Evolutionary conservation across 371 early-diverging fungal genomes (phyloP).

Genomic region (Mortierella polycephala): DNA sequence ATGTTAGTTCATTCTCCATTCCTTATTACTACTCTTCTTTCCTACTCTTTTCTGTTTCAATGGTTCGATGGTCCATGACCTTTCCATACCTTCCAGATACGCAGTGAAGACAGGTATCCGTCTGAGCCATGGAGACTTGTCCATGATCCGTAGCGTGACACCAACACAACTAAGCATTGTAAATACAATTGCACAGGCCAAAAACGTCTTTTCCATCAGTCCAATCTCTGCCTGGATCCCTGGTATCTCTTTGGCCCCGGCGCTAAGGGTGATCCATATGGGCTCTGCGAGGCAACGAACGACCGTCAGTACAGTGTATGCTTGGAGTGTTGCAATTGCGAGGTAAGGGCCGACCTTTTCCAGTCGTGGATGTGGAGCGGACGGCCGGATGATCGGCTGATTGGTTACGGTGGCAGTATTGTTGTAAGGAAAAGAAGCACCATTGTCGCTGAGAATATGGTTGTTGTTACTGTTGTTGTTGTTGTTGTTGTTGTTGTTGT

Average conservation of each 20-base stretch:
- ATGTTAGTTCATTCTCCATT: too few species aligned
- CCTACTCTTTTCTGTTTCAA: too few species aligned
- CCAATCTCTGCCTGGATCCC: slow-evolving; percentile 11
- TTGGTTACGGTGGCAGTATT: not conserved
- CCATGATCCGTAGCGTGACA: slow-evolving; percentile 43
- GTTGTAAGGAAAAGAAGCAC: slow-evolving; percentile 6
- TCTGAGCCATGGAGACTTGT: slow-evolving; percentile 28
- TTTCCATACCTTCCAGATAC: slow-evolving; percentile 38
- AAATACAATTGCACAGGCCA: slow-evolving; percentile 42
- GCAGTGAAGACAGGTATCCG: slow-evolving; percentile 33
- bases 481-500: not conserved
- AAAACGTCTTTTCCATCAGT: slow-evolving; percentile 27
- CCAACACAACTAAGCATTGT: slow-evolving; percentile 43
- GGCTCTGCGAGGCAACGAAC: slow-evolving; percentile 45
- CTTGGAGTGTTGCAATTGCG: slow-evolving; percentile 29
- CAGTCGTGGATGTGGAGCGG: slow-evolving; percentile 26
- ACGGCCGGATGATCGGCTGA: too few species aligned
- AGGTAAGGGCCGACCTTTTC: slow-evolving; percentile 32
- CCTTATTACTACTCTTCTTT: too few species aligned
- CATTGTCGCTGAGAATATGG: too few species aligned
- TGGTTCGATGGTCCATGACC: too few species aligned
- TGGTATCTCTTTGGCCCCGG: slow-evolving; percentile 17
- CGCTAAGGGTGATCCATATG: slow-evolving; percentile 26
- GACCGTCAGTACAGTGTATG: slow-evolving; percentile 38
- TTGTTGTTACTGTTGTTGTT: too few species aligned